Percentiles rank a stretch among this genome's conserved stretches.
Conservation (phyloP, 1,139 yeast genomes). For the Geotrichum carabidarum region DNA sequence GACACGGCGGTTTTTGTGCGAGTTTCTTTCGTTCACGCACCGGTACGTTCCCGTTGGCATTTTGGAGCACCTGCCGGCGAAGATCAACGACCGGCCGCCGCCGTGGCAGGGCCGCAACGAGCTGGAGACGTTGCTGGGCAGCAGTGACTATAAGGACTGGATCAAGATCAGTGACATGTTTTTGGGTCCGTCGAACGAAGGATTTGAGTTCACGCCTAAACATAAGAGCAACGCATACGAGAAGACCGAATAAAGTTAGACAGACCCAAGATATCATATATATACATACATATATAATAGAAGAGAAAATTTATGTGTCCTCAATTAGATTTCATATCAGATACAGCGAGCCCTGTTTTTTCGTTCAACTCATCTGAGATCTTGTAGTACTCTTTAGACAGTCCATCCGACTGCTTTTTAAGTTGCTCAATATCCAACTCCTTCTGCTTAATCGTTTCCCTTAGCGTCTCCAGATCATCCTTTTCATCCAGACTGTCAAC, state of each 20-base stretch:
- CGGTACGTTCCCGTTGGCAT: slow-evolving; percentile 93
- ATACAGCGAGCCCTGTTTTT: slow-evolving; percentile 24
- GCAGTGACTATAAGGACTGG: slow-evolving; percentile 88
- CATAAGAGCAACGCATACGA: slow-evolving; percentile 86
- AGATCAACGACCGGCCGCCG: slow-evolving; percentile 89
- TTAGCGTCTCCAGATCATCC: slow-evolving; percentile 46
- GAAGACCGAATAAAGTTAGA: slow-evolving; percentile 8
- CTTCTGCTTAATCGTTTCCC: slow-evolving; percentile 52
- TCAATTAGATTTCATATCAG: slow-evolving; percentile 34
- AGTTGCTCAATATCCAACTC: slow-evolving; percentile 60
- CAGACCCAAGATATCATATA: neutral
- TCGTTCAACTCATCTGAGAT: slow-evolving; percentile 42
- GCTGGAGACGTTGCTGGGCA: slow-evolving; percentile 81
- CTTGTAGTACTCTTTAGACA: slow-evolving; percentile 59
- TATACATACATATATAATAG: slow-evolving; percentile 2
- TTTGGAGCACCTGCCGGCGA: slow-evolving; percentile 81
- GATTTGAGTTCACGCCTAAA: slow-evolving; percentile 80
- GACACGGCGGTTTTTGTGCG: slow-evolving; percentile 89
- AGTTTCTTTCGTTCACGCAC: slow-evolving; percentile 88
- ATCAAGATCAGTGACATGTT: slow-evolving; percentile 95
- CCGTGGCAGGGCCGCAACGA: slow-evolving; percentile 93
- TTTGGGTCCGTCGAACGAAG: slow-evolving; percentile 74
- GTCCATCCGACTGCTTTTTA: slow-evolving; percentile 65
- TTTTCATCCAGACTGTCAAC: slow-evolving; percentile 19
- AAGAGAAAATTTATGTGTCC: neutral